Conservation (phyloP, 2,329 filamentous ascomycete species). For the Epichloe elymi region DNA sequence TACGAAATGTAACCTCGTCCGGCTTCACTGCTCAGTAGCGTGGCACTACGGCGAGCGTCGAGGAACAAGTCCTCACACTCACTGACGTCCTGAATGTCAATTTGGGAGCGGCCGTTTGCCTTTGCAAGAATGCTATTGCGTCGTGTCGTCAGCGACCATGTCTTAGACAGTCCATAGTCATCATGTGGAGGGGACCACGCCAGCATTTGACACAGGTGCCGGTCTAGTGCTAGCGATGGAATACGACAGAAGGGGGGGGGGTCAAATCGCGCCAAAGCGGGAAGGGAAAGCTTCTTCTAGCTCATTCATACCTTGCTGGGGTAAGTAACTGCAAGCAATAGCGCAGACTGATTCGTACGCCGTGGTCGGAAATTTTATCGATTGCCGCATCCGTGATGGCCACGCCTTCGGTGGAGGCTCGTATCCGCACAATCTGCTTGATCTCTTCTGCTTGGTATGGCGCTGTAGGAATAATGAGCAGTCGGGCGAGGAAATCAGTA, state of each 20-base stretch:
- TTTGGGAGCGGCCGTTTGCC: conserved; percentile 64
- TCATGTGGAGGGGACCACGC: neutral
- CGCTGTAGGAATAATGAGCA: conserved; percentile 92
- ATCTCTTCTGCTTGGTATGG: conserved; percentile 83
- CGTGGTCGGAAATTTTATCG: conserved; percentile 75
- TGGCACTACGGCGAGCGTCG: conserved; percentile 66
- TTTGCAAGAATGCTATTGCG: conserved; percentile 65
- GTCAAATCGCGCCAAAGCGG: neutral
- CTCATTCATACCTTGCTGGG: conserved; percentile 51
- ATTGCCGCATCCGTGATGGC: conserved; percentile 70
- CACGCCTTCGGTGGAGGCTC: conserved; percentile 70
- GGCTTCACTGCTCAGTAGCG: conserved; percentile 50
- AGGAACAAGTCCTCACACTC: conserved; percentile 79
- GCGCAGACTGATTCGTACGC: conserved; percentile 76
- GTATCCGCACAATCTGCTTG: conserved; percentile 77
- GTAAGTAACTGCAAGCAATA: conserved; percentile 90
- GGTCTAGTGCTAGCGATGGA: neutral
- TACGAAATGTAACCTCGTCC: conserved; percentile 52
- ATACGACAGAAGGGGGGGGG: neutral
- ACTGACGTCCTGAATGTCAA: conserved; percentile 62
- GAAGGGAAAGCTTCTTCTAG: neutral
- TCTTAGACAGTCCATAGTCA: conserved; percentile 13
- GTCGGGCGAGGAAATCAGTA: conserved; percentile 79
- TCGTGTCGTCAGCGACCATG: conserved; percentile 19
- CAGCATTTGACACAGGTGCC: neutral